Base-by-base conservation (phyloP, 2,329 filamentous ascomycete genomes). In the Diaporthe citrichinensis region DNA sequence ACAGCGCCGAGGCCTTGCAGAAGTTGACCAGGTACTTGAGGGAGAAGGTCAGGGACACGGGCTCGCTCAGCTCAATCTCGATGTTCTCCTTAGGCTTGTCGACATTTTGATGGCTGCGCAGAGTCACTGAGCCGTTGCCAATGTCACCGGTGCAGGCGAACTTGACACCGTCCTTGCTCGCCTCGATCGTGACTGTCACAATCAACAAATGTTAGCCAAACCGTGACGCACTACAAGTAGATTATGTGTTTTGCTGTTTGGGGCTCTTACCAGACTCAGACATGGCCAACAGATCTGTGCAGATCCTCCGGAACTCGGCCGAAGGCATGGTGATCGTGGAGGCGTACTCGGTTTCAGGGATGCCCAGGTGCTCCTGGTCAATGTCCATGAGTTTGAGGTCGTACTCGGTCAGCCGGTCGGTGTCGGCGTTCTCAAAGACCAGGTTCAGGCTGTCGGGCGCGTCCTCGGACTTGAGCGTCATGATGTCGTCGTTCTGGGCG, bases 341-440 rank as follows among this genome's bases (percentile, higher is more conserved):
- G 53, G 95, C 94, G 83, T 99, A 99, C 82, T 99, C 97, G n/a
- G 97, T 99, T 81, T 99, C 96, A 23, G 97, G 97, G 81, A 99
- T 99, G 78, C 97, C 97, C 86, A 99, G 88, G 86, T 99, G 97
- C 90, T 99, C 97, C 88, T 99, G 97, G 87, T 99, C 97, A 85
- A 99, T 99, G 85, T 99, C 97, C 97, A 99, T 99, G 84, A 99
- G 92, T 91, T 99, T 99, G 87, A 99, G 94, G 86, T 99, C 97
- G 85, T 99, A 99, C 89, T 99, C 97, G 91, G 95, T 98, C 83
- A 99, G 91, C 79, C 97, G 91, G 86, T 99, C 97, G 81, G 92
- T 94, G 83, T 94, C 92, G 79, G 91, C 88, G 89, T 92, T 98
- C 92, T 99, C 97, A 84, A 99, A 99, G 80, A 96, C 91, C 79